Percentiles rank a stretch among this genome's conserved stretches.
Evolutionary conservation across 352 stramenopile species (phyloP).

Genomic region (Globisporangium cederbergense): DNA sequence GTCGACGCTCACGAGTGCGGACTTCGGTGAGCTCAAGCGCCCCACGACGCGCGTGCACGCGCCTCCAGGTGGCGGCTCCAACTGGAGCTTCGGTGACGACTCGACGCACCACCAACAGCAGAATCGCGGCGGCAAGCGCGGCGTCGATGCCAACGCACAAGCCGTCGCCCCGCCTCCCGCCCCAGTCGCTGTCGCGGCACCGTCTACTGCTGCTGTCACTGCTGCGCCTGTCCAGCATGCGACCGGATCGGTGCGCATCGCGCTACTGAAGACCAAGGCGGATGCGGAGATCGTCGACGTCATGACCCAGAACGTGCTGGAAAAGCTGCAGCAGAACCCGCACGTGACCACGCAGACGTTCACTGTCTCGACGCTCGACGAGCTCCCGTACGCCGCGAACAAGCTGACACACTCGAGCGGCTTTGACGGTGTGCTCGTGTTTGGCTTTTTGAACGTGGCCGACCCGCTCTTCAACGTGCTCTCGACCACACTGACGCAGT

Average conservation of each 20-base stretch:
- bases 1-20: constrained; percentile 81
- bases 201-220: constrained; percentile 4
- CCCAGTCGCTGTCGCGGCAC: constrained; percentile 18
- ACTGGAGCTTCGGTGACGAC: constrained; percentile 62
- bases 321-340: constrained; percentile 33
- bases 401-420: constrained; percentile 64
- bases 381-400: constrained; percentile 82
- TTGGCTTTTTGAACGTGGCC: constrained; percentile 71
- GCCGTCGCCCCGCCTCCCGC: constrained; percentile 5
- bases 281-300: constrained; percentile 72
- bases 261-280: constrained; percentile 71
- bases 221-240: constrained; percentile 8
- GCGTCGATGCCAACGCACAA: constrained; percentile 1
- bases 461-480: constrained; percentile 65
- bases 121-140: constrained; percentile 15
- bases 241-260: constrained; percentile 38
- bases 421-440: constrained; percentile 77
- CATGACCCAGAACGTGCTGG: constrained; percentile 63
- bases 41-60: constrained; percentile 80
- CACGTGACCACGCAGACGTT: constrained; percentile 53
- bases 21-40: constrained; percentile 82
- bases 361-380: constrained; percentile 66
- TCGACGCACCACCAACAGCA: constrained; percentile 19
- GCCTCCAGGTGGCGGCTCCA: constrained; percentile 71
- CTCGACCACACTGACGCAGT: constrained; percentile 52